These are phyloP conservation scores for Raffaelea arxii DNA, from an alignment of 2,329 filamentous ascomycete genomes.

Conservation along the genomic window DNA sequence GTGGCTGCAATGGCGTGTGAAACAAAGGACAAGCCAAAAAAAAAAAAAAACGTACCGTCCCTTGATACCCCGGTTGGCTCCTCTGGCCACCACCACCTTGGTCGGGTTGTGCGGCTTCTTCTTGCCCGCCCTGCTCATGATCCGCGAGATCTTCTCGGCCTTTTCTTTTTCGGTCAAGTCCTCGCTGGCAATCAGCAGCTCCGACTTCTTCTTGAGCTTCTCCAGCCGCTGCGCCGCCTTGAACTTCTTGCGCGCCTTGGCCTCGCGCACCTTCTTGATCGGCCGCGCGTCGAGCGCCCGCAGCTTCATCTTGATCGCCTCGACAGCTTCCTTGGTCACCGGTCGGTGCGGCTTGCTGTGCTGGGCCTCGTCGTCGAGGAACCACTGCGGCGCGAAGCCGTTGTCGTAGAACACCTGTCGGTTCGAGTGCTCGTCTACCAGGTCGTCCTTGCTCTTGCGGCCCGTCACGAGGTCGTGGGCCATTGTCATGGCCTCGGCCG, in stretches of 20 bases:
- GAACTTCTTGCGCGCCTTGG: constrained; percentile 93
- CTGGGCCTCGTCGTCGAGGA: constrained; percentile 79
- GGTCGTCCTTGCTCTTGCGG: constrained; percentile 65
- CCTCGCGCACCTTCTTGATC: constrained; percentile 98
- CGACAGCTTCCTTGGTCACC: constrained; percentile 82
- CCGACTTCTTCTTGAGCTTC: constrained; percentile 96
- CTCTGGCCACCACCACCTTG: constrained; percentile 81
- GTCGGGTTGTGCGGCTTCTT: constrained; percentile 79
- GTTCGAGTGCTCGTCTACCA: constrained; percentile 89
- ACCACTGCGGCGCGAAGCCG: constrained; percentile 94
- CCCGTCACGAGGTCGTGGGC: constrained; percentile 87
- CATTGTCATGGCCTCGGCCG: constrained; percentile 97
- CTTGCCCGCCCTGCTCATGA: constrained; percentile 73
- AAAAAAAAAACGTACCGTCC: constrained; percentile 30
- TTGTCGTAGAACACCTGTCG: constrained; percentile 83
- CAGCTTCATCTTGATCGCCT: constrained; percentile 88
- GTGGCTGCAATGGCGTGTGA: not conserved
- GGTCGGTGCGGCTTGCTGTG: constrained; percentile 81
- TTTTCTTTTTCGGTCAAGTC: constrained; percentile 95
- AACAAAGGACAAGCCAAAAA: not conserved
- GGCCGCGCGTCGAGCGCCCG: constrained; percentile 89
- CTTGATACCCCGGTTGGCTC: constrained; percentile 73
- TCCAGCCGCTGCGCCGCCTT: constrained; percentile 84
- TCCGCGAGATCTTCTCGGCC: constrained; percentile 67
- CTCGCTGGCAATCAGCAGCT: constrained; percentile 78